phyloP scores from a whole-genome alignment of 2,329 filamentous ascomycete species.

The Fusarium torulosum region DNA sequence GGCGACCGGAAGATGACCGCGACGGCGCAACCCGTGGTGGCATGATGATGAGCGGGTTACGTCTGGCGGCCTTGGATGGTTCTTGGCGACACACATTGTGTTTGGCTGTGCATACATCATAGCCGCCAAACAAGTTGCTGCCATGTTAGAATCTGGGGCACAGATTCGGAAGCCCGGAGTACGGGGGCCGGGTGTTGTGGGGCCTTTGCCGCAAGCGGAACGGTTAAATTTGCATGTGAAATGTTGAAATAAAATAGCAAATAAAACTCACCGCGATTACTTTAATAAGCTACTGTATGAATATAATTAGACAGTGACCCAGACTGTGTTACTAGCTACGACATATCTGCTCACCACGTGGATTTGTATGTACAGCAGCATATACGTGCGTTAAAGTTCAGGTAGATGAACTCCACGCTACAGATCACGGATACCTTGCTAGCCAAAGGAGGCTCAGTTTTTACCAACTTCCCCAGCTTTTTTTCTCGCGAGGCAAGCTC shows the following conservation, averaged over 20 bases:
- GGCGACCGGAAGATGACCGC: constrained; percentile 46
- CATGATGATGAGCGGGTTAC: constrained; percentile 27
- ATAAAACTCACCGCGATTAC: background rate
- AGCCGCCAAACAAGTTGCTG: constrained; percentile 25
- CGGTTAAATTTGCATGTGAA: constrained; percentile 34
- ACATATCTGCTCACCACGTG: background rate
- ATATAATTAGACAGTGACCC: background rate
- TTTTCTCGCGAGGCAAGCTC: constrained; percentile 17
- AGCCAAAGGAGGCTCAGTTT: constrained; percentile 15
- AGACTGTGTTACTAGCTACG: background rate
- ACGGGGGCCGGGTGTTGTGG: constrained; percentile 29
- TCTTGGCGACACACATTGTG: constrained; percentile 36
- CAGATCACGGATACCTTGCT: background rate
- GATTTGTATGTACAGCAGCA: background rate
- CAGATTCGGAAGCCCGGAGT: constrained; percentile 24
- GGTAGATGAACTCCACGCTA: background rate
- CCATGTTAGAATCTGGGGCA: constrained; percentile 27
- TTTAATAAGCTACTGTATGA: background rate
- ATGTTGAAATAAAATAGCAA: constrained; percentile 6
- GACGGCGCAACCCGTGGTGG: constrained; percentile 23
- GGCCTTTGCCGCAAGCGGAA: constrained; percentile 11
- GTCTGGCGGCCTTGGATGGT: constrained; percentile 1
- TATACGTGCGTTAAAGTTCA: background rate
- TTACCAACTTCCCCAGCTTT: constrained; percentile 38
- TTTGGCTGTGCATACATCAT: constrained; percentile 22